Conservation (phyloP, 805 yeast species). For the Sugiyamaella marilandica region DNA sequence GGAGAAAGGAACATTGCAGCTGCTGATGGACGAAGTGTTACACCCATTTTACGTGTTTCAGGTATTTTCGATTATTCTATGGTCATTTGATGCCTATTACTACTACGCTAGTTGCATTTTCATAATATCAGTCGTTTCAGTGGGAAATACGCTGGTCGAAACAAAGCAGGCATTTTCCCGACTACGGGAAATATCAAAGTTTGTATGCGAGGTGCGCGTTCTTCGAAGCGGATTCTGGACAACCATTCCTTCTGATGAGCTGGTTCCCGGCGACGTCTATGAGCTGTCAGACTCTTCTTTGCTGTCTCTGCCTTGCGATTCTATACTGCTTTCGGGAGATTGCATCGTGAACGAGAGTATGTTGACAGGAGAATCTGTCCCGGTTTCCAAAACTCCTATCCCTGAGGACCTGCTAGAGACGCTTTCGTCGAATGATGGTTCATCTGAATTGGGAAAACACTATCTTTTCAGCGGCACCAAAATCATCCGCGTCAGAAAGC, state of each 20-base stretch:
- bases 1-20: constrained; percentile 59
- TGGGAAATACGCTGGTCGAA: constrained; percentile 77
- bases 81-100: constrained; percentile 90
- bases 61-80: constrained; percentile 80
- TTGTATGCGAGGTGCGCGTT: constrained; percentile 78
- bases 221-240: constrained; percentile 94
- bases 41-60: constrained; percentile 97
- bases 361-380: constrained; percentile 98
- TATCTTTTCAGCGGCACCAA: constrained; percentile 86
- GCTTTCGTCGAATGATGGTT: constrained; percentile 39
- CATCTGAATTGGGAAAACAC: constrained; percentile 58
- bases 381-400: constrained; percentile 78
- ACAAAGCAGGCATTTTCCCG: constrained; percentile 71
- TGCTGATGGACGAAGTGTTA: constrained; percentile 78
- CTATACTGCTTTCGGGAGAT: constrained; percentile 81
- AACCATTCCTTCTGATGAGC: constrained; percentile 63
- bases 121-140: constrained; percentile 74
- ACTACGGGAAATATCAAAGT: constrained; percentile 65
- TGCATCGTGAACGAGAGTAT: constrained; percentile 96
- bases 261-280: constrained; percentile 94
- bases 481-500: constrained; percentile 73
- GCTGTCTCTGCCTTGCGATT: constrained; percentile 77
- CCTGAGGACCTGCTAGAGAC: constrained; percentile 52
- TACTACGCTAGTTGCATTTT: constrained; percentile 93
- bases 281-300: constrained; percentile 87